Percentiles rank a stretch among this genome's conserved stretches.
Conservation (phyloP, 805 yeast genomes). For the Komagataella mondaviorum region DNA sequence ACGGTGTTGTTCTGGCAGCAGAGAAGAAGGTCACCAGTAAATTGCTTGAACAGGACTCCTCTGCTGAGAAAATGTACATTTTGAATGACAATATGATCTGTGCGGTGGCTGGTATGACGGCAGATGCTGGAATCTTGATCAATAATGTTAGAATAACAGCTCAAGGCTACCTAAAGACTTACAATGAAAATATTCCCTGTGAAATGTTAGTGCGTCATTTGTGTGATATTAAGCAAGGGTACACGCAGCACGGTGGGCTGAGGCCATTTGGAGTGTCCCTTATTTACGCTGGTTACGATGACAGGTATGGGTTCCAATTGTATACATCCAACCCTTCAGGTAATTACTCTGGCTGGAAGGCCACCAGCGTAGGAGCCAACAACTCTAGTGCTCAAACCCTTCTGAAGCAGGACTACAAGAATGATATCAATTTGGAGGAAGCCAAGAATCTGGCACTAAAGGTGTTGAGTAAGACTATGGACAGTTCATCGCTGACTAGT, state of each 20-base stretch:
- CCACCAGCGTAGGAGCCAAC: slow-evolving; percentile 93
- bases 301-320: slow-evolving; percentile 77
- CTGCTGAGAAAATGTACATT: slow-evolving; percentile 84
- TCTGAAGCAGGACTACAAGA: slow-evolving; percentile 88
- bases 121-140: slow-evolving; percentile 88
- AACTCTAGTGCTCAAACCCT: slow-evolving; percentile 93
- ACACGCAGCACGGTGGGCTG: slow-evolving; percentile 96
- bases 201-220: slow-evolving; percentile 78
- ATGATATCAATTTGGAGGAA: slow-evolving; percentile 55
- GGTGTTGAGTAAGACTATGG: slow-evolving; percentile 90
- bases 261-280: slow-evolving; percentile 98
- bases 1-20: slow-evolving; percentile 92
- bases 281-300: slow-evolving; percentile 92
- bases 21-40: slow-evolving; percentile 92
- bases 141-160: slow-evolving; percentile 78
- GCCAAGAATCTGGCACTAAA: slow-evolving; percentile 84
- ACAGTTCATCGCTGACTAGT: slow-evolving; percentile 68
- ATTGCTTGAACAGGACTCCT: slow-evolving; percentile 83
- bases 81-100: slow-evolving; percentile 75
- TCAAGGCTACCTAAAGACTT: slow-evolving; percentile 73
- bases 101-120: slow-evolving; percentile 97
- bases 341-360: slow-evolving; percentile 97
- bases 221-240: slow-evolving; percentile 93
- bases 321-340: slow-evolving; percentile 97
- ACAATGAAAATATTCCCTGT: slow-evolving; percentile 89